A percentile compares a stretch with the other conserved stretches of the same genome.
These are phyloP conservation scores for Pseudopyricularia cyperi DNA, from an alignment of 2,329 filamentous ascomycete species.

Conservation along the genomic window DNA sequence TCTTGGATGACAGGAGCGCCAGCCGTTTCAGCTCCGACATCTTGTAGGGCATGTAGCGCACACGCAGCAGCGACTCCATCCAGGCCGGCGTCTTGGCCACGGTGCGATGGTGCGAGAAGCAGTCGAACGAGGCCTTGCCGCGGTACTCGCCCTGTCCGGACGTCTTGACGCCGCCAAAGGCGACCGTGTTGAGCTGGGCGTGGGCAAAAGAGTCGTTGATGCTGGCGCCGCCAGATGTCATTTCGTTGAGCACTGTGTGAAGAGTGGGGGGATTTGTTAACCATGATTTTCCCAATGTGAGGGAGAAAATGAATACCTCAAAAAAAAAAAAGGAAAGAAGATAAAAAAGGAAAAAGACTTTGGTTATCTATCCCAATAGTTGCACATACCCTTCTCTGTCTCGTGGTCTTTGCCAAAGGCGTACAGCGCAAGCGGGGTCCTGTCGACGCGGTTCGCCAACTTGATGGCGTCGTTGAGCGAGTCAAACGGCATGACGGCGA, in stretches of 20 bases:
- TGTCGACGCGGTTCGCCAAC: constrained; percentile 67
- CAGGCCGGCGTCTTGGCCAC: constrained; percentile 51
- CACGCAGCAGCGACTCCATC: constrained; percentile 52
- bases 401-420: constrained; percentile 75
- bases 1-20: constrained; percentile 25
- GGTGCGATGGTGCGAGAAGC: constrained; percentile 45
- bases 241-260: constrained; percentile 40
- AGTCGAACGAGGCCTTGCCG: constrained; percentile 60
- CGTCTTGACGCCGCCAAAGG: constrained; percentile 75
- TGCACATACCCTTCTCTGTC: constrained; percentile 49
- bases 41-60: constrained; percentile 55
- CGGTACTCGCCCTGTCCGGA: constrained; percentile 68
- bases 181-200: constrained; percentile 51
- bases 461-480: constrained; percentile 75
- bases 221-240: constrained; percentile 55
- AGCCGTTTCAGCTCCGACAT: constrained; percentile 29
- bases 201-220: constrained; percentile 42
- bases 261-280: too few relatives aligned
- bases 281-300: too few relatives aligned
- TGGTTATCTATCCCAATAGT: neutral
- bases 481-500: constrained; percentile 67
- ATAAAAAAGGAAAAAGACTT: neutral
- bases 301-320: too few relatives aligned
- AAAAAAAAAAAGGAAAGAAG: neutral
- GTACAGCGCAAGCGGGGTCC: constrained; percentile 73